phyloP scores from a whole-genome alignment of 2,329 filamentous ascomycete genomes.

The Cercospora sp. region DNA sequence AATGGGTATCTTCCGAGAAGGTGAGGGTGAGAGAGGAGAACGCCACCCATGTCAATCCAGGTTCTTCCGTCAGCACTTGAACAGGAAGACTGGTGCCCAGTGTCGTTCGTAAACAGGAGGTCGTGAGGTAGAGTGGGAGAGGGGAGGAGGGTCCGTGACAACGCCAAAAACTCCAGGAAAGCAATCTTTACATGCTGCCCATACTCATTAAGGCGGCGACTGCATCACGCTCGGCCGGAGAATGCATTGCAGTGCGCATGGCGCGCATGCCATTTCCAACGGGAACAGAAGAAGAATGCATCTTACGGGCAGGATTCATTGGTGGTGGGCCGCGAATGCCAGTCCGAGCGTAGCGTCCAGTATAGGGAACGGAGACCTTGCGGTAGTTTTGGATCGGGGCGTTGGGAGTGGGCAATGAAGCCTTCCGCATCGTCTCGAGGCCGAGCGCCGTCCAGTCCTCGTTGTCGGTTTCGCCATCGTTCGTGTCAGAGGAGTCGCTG shows the following conservation, averaged over 20 bases:
- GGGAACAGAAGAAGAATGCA: conserved; percentile 31
- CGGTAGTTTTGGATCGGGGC: conserved; percentile 34
- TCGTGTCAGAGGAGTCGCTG: conserved; percentile 30
- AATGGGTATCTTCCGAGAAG: conserved; percentile 23
- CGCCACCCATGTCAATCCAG: conserved; percentile 43
- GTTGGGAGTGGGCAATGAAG: conserved; percentile 44
- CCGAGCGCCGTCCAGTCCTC: conserved; percentile 94
- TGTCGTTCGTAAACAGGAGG: conserved; percentile 34
- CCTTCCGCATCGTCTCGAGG: conserved; percentile 76
- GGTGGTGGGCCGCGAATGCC: conserved; percentile 31
- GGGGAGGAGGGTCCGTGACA: conserved; percentile 12
- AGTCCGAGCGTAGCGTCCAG: conserved; percentile 30
- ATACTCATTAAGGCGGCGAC: conserved; percentile 78
- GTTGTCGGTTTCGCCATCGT: conserved; percentile 78
- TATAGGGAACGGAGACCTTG: conserved; percentile 33
- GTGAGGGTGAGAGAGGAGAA: conserved; percentile 24
- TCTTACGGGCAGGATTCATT: conserved; percentile 7
- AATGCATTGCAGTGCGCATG: conserved; percentile 32
- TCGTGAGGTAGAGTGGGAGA: conserved; percentile 13
- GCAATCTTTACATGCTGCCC: conserved; percentile 59
- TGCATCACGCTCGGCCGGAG: conserved; percentile 76
- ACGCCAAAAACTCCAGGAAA: conserved; percentile 22
- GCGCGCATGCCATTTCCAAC: conserved; percentile 16
- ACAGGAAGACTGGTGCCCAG: conserved; percentile 40
- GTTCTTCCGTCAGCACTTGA: conserved; percentile 42